phyloP scores from a whole-genome alignment of 2,329 filamentous ascomycete genomes.

The Clonostachys sp. region DNA sequence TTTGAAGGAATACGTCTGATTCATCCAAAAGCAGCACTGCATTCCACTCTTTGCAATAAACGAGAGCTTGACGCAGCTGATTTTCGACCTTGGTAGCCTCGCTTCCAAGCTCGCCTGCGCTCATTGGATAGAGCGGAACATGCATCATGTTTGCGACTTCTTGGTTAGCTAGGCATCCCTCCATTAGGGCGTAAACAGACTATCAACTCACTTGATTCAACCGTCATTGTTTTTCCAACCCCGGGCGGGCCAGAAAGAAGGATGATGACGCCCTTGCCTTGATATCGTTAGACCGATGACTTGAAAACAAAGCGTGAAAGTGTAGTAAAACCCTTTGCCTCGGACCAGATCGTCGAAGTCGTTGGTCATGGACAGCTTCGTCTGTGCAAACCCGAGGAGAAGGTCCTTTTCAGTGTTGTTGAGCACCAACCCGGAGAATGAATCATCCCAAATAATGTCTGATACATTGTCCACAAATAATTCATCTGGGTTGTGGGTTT shows the following conservation, averaged over 20 bases:
- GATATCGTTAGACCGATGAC: constrained; percentile 12
- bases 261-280: constrained; percentile 40
- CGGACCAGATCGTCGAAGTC: constrained; percentile 46
- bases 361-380: constrained; percentile 21
- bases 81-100: constrained; percentile 60
- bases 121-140: constrained; percentile 44
- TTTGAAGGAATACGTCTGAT: constrained; percentile 33
- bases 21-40: constrained; percentile 38
- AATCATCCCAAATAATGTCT: constrained; percentile 36
- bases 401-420: constrained; percentile 40
- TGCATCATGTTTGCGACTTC: constrained; percentile 39
- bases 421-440: constrained; percentile 38
- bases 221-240: constrained; percentile 44
- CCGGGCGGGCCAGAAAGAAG: constrained; percentile 42
- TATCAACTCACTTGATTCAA: constrained; percentile 25
- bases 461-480: constrained; percentile 35
- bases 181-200: too few relatives aligned
- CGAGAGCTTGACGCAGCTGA: constrained; percentile 47
- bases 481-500: constrained; percentile 16
- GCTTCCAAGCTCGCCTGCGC: constrained; percentile 67
- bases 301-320: constrained; percentile 15
- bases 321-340: constrained; percentile 35
- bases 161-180: too few relatives aligned
- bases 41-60: constrained; percentile 58
- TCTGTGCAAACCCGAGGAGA: constrained; percentile 41